Percentiles rank a stretch among this genome's conserved stretches.
phyloP scores from a whole-genome alignment of 768 basidiomycete genomes.

The Phylloporus arenicola region DNA sequence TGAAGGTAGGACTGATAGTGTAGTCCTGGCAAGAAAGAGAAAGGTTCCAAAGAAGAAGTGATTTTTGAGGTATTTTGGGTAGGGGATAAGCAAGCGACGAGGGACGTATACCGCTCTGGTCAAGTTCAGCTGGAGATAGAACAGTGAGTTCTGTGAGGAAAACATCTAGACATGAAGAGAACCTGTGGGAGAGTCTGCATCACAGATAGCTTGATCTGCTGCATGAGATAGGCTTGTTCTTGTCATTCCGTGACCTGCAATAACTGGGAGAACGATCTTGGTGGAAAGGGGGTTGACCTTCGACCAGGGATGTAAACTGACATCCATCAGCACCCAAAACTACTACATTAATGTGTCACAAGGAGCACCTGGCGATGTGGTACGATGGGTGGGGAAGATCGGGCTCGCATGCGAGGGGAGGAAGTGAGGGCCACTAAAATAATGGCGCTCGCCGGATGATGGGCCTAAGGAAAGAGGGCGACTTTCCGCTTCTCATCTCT shows the following conservation, averaged over 20 bases:
- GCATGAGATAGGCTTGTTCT: conserved; percentile 29
- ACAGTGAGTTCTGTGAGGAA: conserved; percentile 46
- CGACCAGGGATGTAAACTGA: not conserved
- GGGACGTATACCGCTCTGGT: conserved; percentile 35
- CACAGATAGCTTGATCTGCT: conserved; percentile 36
- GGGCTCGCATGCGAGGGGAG: not conserved
- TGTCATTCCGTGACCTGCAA: conserved; percentile 51
- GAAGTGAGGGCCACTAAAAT: conserved; percentile 9
- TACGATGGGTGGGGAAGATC: not conserved
- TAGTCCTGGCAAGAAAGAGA: conserved; percentile 49
- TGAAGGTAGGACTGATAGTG: conserved; percentile 46
- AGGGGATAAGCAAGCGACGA: conserved; percentile 36
- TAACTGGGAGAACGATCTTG: conserved; percentile 40
- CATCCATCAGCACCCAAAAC: not conserved
- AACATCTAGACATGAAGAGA: conserved; percentile 44
- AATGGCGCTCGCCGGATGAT: conserved; percentile 5
- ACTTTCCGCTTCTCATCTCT: conserved; percentile 19
- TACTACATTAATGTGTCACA: not conserved
- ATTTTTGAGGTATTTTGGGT: conserved; percentile 37
- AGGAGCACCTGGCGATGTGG: conserved; percentile 3
- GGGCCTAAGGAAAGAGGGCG: conserved; percentile 14
- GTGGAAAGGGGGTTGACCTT: conserved; percentile 5
- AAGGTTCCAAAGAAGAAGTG: conserved; percentile 44
- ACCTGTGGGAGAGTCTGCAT: conserved; percentile 39
- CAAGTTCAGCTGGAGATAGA: conserved; percentile 35